Evolutionary conservation across 2,329 filamentous ascomycete genomes (phyloP).

Genomic region (Phialocephala subalpina): DNA sequence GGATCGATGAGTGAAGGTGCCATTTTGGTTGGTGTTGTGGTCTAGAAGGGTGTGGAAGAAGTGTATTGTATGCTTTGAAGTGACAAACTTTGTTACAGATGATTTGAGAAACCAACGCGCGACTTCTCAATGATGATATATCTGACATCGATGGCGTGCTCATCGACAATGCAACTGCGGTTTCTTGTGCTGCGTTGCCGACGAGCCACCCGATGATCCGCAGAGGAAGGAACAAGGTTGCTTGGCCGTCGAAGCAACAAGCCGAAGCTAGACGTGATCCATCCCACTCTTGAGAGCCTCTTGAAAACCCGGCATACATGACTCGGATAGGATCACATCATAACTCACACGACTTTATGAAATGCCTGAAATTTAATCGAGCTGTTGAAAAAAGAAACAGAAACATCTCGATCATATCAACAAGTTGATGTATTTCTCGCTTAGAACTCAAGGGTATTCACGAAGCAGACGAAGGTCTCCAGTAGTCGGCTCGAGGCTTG

Average conservation of each 20-base stretch:
- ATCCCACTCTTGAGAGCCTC: neutral
- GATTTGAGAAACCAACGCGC: neutral
- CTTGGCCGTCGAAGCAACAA: neutral
- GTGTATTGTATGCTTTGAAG: neutral
- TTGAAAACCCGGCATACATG: neutral
- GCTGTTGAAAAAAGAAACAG: too few species aligned
- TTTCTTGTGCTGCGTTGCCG: neutral
- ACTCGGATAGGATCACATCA: neutral
- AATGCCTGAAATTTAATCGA: too few species aligned
- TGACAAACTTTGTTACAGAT: neutral
- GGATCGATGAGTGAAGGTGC: constrained; percentile 1
- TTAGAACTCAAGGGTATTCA: too few species aligned
- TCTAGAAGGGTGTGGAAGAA: neutral
- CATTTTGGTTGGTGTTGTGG: neutral
- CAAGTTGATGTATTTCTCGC: too few species aligned
- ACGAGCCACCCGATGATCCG: neutral
- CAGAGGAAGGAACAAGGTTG: neutral
- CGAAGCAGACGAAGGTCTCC: too few species aligned
- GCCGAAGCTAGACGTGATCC: neutral
- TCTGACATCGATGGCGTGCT: constrained; percentile 1
- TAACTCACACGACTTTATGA: neutral
- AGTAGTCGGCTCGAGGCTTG: too few species aligned
- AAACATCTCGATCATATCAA: too few species aligned
- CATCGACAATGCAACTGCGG: neutral
- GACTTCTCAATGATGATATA: neutral